A percentile compares a stretch with the other conserved stretches of the same genome.
Evolutionary conservation across 1,284 basidiomycete genomes (phyloP).

Genomic region (Abortiporus biennis): DNA sequence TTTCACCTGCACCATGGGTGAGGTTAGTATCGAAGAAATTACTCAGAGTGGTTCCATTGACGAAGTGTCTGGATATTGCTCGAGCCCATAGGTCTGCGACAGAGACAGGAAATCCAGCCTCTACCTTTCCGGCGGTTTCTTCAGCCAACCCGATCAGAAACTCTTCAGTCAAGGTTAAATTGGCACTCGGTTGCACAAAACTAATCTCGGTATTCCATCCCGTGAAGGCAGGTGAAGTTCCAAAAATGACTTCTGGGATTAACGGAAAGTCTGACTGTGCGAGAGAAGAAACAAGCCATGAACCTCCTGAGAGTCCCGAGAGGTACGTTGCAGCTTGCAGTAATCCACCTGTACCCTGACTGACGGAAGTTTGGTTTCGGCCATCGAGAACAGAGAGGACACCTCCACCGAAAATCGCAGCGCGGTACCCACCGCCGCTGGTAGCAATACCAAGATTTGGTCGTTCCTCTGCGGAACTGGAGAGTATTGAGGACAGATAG

Average conservation of each 20-base stretch:
- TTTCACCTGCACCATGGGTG: slow-evolving; percentile 22
- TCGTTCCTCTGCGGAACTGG: slow-evolving; percentile 10
- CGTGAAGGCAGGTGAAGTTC: slow-evolving; percentile 10
- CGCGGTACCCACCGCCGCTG: slow-evolving; percentile 43
- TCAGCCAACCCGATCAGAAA: slow-evolving; percentile 14
- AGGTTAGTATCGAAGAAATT: slow-evolving; percentile 14
- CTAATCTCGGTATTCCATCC: slow-evolving; percentile 19
- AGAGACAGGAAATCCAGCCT: slow-evolving; percentile 20
- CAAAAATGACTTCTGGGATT: slow-evolving; percentile 20
- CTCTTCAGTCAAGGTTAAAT: slow-evolving; percentile 10
- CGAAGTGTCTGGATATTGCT: slow-evolving; percentile 20
- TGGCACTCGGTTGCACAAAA: slow-evolving; percentile 14
- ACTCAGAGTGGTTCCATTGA: slow-evolving; percentile 18
- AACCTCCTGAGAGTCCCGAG: slow-evolving; percentile 36
- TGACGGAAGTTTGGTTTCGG: slow-evolving; percentile 34
- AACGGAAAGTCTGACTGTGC: slow-evolving; percentile 22
- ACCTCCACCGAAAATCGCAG: slow-evolving; percentile 44
- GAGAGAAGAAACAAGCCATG: slow-evolving; percentile 23
- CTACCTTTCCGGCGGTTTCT: slow-evolving; percentile 17
- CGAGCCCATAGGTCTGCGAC: slow-evolving; percentile 22
- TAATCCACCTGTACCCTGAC: slow-evolving; percentile 40
- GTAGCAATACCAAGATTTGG: slow-evolving; percentile 37
- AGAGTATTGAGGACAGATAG: slow-evolving; percentile 31
- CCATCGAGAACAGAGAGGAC: slow-evolving; percentile 43
- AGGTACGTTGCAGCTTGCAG: slow-evolving; percentile 42